A percentile compares a stretch with the other conserved stretches of the same genome.
Evolutionary conservation across 2,329 filamentous ascomycete species (phyloP).

Genomic region (Neofusicoccum cordaticola): DNA sequence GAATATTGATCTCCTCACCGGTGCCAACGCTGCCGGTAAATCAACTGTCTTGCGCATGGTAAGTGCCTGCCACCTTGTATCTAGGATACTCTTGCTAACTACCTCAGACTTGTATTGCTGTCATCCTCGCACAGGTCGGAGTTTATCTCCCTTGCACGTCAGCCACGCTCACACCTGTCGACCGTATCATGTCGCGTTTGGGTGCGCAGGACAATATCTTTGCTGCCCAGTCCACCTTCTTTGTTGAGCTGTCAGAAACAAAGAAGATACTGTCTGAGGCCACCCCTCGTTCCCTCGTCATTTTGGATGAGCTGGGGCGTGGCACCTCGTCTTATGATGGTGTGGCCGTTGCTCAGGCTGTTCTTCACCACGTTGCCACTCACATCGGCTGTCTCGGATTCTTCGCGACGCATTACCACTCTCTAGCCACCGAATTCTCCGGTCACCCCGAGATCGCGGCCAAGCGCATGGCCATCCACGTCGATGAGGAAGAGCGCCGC

Average conservation of each 20-base stretch:
- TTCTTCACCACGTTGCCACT: constrained; percentile 91
- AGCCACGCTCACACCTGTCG: constrained; percentile 82
- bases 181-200: constrained; percentile 97
- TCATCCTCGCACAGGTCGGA: constrained; percentile 96
- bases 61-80: constrained; percentile 30
- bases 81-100: constrained; percentile 26
- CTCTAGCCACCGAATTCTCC: constrained; percentile 84
- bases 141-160: constrained; percentile 84
- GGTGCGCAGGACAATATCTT: constrained; percentile 99
- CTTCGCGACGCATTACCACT: constrained; percentile 98
- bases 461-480: constrained; percentile 90
- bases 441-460: constrained; percentile 82
- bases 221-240: constrained; percentile 95
- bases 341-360: constrained; percentile 92
- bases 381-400: constrained; percentile 93
- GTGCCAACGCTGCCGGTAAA: constrained; percentile 95
- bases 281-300: constrained; percentile 89
- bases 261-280: constrained; percentile 97
- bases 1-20: constrained; percentile 88
- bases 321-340: constrained; percentile 95
- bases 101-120: constrained; percentile 78
- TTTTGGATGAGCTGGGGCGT: constrained; percentile 91
- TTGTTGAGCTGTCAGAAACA: constrained; percentile 94
- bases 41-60: constrained; percentile 95
- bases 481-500: constrained; percentile 77